Base-by-base conservation (phyloP, 768 basidiomycete genomes). In the Multifurca ochricompacta region DNA sequence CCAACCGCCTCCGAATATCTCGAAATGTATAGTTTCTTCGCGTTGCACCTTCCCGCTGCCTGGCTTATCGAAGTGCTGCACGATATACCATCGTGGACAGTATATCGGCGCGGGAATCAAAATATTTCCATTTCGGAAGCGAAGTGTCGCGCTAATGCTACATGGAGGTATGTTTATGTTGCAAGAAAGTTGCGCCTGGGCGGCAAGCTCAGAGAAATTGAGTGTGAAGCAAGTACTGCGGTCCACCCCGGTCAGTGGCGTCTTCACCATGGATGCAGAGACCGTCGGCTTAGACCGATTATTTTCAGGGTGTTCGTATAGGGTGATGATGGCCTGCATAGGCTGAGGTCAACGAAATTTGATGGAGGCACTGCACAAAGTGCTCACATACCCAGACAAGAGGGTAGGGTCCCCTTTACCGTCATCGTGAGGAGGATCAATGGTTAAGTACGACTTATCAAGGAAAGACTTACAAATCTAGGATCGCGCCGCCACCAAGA, bases 291-390 rank as follows among this genome's bases (percentile, higher is more conserved):
- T 68, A 23, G 73, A 68, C 45, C 69, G 66, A 62, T 81, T 75
- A 70, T 93, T 92, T n/a, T 71, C 71, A 10, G 86, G 83, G 67
- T 90, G 76, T 63, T 92, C 90, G 66, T 87, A 91, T 18, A 93
- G 72, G 0, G 79, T 75, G 49, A 91, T 73, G 64, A 91, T 82
- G 18, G 87, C 81, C 88, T 89, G 62, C n/a, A 59, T 3, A 54
- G 48, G 35, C 21, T 48, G 39, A 59, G 35, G 14, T 30, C 37
- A 35, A 39, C 28, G 41, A 37, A 21, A 19, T 27, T 3, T 13
- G 14, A 35, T 18, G 6, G n/a, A n/a, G n/a, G n/a, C n/a, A n/a
- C n/a, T 18, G 5, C 39, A 21, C 11, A 43, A 7, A 27, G 10
- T 36, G 41, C n/a, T 4, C 14, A 65, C 76, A 40, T 65, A 81